These are phyloP conservation scores for Micromonas commoda DNA, from an alignment of 139 green algal species.

Conservation along the genomic window DNA sequence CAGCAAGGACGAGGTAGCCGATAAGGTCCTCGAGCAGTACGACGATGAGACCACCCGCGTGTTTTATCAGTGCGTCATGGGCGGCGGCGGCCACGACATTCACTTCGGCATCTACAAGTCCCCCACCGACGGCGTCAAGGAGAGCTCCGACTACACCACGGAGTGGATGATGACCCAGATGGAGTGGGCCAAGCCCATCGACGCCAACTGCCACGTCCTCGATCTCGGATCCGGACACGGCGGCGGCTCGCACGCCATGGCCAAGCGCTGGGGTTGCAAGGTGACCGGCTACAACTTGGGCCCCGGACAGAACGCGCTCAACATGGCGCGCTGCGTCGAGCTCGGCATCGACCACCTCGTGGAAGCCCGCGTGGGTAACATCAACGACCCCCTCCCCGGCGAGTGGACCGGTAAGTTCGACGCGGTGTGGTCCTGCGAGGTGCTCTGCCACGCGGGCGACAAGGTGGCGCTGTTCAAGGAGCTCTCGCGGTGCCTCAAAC, in stretches of 20 bases:
- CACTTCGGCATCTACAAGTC: conserved; percentile 33
- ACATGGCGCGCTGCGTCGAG: conserved; percentile 33
- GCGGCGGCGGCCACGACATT: conserved; percentile 32
- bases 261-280: conserved; percentile 31
- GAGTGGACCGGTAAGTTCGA: conserved; percentile 30
- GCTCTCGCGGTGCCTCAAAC: conserved; percentile 30
- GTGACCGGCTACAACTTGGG: conserved; percentile 34
- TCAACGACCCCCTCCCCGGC: conserved; percentile 31
- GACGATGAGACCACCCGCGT: conserved; percentile 26
- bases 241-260: conserved; percentile 33
- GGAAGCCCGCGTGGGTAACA: conserved; percentile 26
- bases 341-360: conserved; percentile 28
- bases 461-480: conserved; percentile 37
- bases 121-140: conserved; percentile 13
- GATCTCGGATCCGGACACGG: conserved; percentile 35
- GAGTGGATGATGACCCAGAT: conserved; percentile 33
- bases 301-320: conserved; percentile 33
- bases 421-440: conserved; percentile 24
- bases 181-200: conserved; percentile 22
- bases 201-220: neutral
- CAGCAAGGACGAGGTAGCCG: conserved; percentile 21
- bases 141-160: conserved; percentile 7
- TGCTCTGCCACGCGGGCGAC: conserved; percentile 37
- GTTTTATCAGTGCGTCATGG: conserved; percentile 33
- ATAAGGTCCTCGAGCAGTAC: conserved; percentile 35